Evolutionary conservation across 2,329 filamentous ascomycete genomes (phyloP), one percentile per base, ranked within the genome.

Genomic region (Grosmannia clavigera): DNA sequence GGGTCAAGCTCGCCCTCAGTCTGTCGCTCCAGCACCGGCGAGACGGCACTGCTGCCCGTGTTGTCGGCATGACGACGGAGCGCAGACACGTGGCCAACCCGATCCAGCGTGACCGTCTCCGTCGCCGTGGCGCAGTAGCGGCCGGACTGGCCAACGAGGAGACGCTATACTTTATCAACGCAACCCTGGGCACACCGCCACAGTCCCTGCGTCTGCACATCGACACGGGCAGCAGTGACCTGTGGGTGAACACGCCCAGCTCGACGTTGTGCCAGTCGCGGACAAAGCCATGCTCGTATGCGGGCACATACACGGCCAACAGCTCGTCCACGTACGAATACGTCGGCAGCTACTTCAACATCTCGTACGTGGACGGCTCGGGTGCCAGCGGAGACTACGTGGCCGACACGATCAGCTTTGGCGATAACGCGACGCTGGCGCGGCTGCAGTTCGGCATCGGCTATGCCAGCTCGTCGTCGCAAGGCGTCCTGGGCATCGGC

Each of bases 401-500:
- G 2, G 84, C 81, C 5, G 92, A 96, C 68, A 86, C 79, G 0
- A 74, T 95, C 61, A 74, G 72, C 5, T 75, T 91, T 58, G 84
- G 81, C 53, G 50, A 50, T 19, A 57, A 51, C 58, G 50, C 77
- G 35, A 78, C 71, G 1, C 65, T 91, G 38, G 64, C 75, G 3
- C 71, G 75, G 60, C 74, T 90, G 60, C 86, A 91, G 67, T 89
- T 92, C 66, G 88, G 87, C 62, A 77, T 92, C 63, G 88, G 87
- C 51, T 90, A 91, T 68, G 68, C 68, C 9, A 83, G 80, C 69
- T 74, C 75, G 10, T 80, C 81, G 7, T 63, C 72, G 58, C 82
- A 95, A 70, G 89, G 89, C 48, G 90, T 97, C 51, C 72, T 96
- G 25, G 92, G 92, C 22, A 87, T 97, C 63, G 92, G 92, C 7